Evolutionary conservation across 768 basidiomycete species (phyloP), one percentile per base, ranked within the genome.

Genomic region (Phylloporus sp.): DNA sequence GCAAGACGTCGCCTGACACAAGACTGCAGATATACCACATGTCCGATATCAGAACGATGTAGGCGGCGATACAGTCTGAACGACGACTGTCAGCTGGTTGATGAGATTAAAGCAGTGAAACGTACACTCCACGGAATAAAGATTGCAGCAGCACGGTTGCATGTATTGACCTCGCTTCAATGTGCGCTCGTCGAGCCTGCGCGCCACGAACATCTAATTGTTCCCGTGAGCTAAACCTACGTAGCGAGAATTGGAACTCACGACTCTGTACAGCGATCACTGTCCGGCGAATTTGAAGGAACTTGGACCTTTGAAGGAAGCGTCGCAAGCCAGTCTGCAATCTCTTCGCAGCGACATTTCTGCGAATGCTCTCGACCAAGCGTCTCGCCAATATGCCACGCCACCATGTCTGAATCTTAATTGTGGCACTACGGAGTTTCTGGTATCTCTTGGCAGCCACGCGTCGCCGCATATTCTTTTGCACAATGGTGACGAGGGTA

Each of bases 391-490:
- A 59, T 41, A 92, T 79, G n/a, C 90, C 86, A 55, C 95, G 81
- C 91, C 93, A 97, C 87, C 91, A 89, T 0, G 91, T 86, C 69
- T 99, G 97, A 32, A 99, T 85, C 64, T 73, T 85, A 68, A 97
- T 86, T 2, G 93, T 83, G 23, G 88, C 82, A 4, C 60, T 65
- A 29, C 91, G 83, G 41, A 93, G 76, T 48, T 77, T 71, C 50
- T 78, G 79, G 63, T 95, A 99, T 45, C 77, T 80, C 66, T 88
- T 91, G 53, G 86, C 78, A 7, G 91, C 93, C 77, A 97, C 80
- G 41, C 82, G 79, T 47, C 95, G 78, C 44, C 89, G 82, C 77
- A 98, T 87, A 70, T 98, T 97, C 82, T 98, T 98, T 75, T 98
- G 97, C 3, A 99, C 88, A 46, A 97, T 81, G 12, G 94, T 97